Percentiles rank a stretch among this genome's conserved stretches.
Conservation (phyloP, 2,329 filamentous ascomycete species). For the Paraphoma chrysanthemicola region DNA sequence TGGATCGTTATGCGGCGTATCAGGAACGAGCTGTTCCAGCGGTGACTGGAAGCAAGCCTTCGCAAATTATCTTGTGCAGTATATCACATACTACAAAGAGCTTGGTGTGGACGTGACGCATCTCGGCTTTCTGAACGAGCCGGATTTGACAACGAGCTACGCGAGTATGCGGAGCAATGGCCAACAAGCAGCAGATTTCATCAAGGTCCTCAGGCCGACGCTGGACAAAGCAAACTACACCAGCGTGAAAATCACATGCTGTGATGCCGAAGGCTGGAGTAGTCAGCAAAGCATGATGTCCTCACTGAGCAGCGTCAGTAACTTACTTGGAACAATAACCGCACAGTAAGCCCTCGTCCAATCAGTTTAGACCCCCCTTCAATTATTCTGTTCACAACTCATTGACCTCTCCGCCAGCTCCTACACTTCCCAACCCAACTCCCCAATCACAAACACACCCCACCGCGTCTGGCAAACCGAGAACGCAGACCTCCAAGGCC, state of each 20-base stretch:
- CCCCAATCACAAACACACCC: conserved; percentile 39
- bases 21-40: conserved; percentile 47
- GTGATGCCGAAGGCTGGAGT: conserved; percentile 54
- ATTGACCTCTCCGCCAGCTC: conserved; percentile 9
- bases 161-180: conserved; percentile 55
- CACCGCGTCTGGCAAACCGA: conserved; percentile 62
- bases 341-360: conserved; percentile 24
- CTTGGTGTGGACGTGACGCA: conserved; percentile 51
- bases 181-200: conserved; percentile 59
- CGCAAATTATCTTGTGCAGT: conserved; percentile 57
- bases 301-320: conserved; percentile 18
- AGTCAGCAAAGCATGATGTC: conserved; percentile 35
- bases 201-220: conserved; percentile 53
- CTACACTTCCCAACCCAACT: conserved; percentile 26
- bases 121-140: conserved; percentile 56
- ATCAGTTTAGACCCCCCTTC: too few relatives aligned
- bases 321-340: conserved; percentile 29
- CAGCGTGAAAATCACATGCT: conserved; percentile 51
- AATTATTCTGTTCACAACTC: background rate
- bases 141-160: conserved; percentile 46
- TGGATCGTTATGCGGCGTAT: conserved; percentile 57
- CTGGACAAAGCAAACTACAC: conserved; percentile 47
- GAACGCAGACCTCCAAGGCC: conserved; percentile 54
- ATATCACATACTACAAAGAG: conserved; percentile 53
- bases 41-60: conserved; percentile 60